Conservation (phyloP, 495 filamentous ascomycete genomes). For the Penicillium paradoxum region DNA sequence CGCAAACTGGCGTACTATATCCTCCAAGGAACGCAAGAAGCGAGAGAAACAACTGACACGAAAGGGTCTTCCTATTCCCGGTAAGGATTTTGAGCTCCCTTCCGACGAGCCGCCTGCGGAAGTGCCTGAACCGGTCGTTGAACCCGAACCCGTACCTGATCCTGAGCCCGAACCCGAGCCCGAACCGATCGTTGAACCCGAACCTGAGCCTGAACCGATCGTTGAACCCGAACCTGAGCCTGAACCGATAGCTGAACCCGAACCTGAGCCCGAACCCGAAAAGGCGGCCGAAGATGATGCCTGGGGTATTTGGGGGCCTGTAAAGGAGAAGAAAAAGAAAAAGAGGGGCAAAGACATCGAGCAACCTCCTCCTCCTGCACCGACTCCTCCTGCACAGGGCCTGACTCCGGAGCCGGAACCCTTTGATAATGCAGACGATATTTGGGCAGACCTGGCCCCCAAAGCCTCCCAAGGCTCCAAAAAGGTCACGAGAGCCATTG, state of each 20-base stretch:
- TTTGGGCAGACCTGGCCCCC: conserved; percentile 37
- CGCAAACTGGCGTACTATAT: conserved; percentile 30
- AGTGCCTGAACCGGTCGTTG: conserved; percentile 9
- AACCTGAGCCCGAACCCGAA: conserved; percentile 22
- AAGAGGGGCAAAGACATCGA: conserved; percentile 35
- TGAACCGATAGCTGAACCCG: conserved; percentile 16
- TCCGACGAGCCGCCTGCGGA: conserved; percentile 16
- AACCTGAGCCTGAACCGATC: conserved; percentile 15
- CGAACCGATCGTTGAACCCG: conserved; percentile 17
- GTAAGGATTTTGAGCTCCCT: conserved; percentile 31
- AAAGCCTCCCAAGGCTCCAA: conserved; percentile 32
- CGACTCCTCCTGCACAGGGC: conserved; percentile 47
- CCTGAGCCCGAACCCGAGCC: conserved; percentile 9
- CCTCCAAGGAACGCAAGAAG: conserved; percentile 38
- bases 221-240: conserved; percentile 16
- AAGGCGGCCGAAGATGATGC: conserved; percentile 23
- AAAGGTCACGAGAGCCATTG: conserved; percentile 27
- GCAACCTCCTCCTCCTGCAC: conserved; percentile 47
- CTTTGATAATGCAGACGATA: conserved; percentile 18
- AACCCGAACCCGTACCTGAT: conserved; percentile 17
- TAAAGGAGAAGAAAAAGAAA: conserved; percentile 46
- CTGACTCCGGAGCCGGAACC: conserved; percentile 41
- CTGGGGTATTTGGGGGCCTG: conserved; percentile 34
- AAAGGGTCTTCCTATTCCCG: conserved; percentile 36
- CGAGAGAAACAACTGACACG: conserved; percentile 33